Conservation (phyloP, 2,329 filamentous ascomycete species). For the Colletotrichum sidae region DNA sequence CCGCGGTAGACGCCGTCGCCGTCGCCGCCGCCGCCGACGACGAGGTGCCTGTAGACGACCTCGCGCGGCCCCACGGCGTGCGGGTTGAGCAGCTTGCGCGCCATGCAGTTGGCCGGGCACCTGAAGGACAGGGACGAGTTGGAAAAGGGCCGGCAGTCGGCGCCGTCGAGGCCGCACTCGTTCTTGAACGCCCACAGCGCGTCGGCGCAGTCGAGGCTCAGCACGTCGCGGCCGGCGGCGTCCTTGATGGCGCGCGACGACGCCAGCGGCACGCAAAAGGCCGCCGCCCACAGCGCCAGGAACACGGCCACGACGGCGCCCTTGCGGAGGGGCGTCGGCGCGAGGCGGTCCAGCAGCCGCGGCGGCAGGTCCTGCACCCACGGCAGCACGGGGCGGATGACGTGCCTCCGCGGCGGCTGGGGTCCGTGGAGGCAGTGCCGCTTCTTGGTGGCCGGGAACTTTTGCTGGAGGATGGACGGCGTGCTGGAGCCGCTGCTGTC, state of each 20-base stretch:
- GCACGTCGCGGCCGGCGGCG: constrained; percentile 3
- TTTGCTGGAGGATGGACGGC: constrained; percentile 21
- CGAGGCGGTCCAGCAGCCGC: constrained; percentile 24
- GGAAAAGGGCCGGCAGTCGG: constrained; percentile 79
- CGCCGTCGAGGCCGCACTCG: constrained; percentile 78
- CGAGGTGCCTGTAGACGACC: constrained; percentile 71
- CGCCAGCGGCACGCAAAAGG: constrained; percentile 23
- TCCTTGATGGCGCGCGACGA: constrained; percentile 25
- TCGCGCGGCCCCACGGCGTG: constrained; percentile 79
- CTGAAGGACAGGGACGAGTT: constrained; percentile 77
- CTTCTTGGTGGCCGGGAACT: constrained; percentile 27
- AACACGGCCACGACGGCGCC: constrained; percentile 27
- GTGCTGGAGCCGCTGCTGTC: constrained; percentile 21
- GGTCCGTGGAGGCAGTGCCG: constrained; percentile 30
- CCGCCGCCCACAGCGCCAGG: constrained; percentile 18
- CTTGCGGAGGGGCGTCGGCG: constrained; percentile 26
- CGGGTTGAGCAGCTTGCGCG: constrained; percentile 74
- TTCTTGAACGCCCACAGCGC: constrained; percentile 33
- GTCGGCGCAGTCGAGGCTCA: constrained; percentile 30
- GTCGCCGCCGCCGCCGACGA: constrained; percentile 71
- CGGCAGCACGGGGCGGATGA: constrained; percentile 26
- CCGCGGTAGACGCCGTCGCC: constrained; percentile 80
- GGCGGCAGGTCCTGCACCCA: constrained; percentile 21
- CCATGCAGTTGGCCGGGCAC: constrained; percentile 79
- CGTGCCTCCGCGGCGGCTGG: constrained; percentile 24